Evolutionary conservation across 306 rosid species (phyloP).

Genomic region (Cicer cuneatum): DNA sequence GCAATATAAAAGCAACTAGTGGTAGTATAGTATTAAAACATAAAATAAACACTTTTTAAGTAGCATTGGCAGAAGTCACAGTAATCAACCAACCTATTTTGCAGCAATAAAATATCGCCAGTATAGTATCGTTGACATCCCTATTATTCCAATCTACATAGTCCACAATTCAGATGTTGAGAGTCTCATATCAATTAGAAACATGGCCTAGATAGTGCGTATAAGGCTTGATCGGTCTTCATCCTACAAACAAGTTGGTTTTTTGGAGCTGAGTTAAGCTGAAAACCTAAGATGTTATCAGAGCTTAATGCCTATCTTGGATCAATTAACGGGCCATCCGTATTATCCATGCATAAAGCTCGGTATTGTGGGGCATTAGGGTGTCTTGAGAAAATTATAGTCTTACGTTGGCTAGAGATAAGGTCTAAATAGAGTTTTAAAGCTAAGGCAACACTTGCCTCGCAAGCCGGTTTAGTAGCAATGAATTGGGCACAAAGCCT

Average conservation of each 20-base stretch:
- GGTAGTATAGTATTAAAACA: not conserved
- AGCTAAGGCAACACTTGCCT: not conserved
- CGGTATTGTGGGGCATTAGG: not conserved
- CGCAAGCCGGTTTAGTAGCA: not conserved
- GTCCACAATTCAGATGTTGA: not conserved
- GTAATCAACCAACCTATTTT: not conserved
- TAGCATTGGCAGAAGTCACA: not conserved
- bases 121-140: not conserved
- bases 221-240: too few relatives aligned
- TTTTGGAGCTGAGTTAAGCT: not conserved
- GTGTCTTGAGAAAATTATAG: not conserved
- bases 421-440: not conserved
- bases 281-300: not conserved
- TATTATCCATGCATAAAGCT: not conserved
- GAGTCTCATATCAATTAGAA: not conserved
- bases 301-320: not conserved
- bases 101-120: not conserved
- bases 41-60: not conserved
- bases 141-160: not conserved
- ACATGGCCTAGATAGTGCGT: not conserved
- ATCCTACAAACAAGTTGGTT: not conserved
- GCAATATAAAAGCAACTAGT: too few relatives aligned
- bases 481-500: not conserved
- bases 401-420: not conserved
- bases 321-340: not conserved